Conservation (phyloP, 129 eudicot genomes). For the Chrysanthemum lavandulifolium region DNA sequence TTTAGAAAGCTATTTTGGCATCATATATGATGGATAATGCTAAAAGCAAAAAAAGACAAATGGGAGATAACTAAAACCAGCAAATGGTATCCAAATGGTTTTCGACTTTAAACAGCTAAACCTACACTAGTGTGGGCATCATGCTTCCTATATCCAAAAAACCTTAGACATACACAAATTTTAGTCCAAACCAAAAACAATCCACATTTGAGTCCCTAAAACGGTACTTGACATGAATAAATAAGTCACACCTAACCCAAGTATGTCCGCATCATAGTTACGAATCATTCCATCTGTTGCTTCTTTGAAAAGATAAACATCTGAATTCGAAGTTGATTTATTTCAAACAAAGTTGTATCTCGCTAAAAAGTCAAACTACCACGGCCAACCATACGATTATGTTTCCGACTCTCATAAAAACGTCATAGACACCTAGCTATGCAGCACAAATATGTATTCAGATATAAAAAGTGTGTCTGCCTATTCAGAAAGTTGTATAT, state of each 20-base stretch:
- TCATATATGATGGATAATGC: conserved; percentile 8
- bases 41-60: conserved; percentile 18
- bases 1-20: conserved; percentile 15
- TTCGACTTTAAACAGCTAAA: background rate
- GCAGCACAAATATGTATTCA: conserved; percentile 1
- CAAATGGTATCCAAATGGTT: background rate
- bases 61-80: background rate
- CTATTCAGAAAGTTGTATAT: conserved; percentile 8
- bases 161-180: no score
- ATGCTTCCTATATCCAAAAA: no score
- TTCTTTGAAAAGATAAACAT: background rate
- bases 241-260: background rate
- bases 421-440: conserved; percentile 7
- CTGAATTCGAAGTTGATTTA: background rate
- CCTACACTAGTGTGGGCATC: background rate
- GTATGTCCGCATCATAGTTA: background rate
- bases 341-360: background rate
- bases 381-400: background rate
- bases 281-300: background rate
- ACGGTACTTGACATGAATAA: background rate
- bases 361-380: background rate
- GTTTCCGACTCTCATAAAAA: background rate
- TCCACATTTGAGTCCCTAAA: background rate
- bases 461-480: background rate
- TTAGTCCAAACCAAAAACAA: background rate